Conservation (phyloP, 2,329 filamentous ascomycete genomes). For the Alternaria consortialis region DNA sequence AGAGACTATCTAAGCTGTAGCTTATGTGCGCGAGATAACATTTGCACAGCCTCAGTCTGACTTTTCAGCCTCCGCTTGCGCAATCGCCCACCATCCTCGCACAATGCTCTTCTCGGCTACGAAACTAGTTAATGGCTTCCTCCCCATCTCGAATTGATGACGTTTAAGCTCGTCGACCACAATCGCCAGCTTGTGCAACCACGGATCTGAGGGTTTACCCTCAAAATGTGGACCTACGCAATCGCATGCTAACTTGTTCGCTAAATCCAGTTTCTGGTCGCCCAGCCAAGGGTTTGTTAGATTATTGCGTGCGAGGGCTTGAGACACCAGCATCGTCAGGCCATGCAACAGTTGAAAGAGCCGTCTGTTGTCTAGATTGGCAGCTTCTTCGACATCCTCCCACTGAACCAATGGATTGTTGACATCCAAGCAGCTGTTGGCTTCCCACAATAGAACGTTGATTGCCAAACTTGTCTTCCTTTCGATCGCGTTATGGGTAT, state of each 20-base stretch:
- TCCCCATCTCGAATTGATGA: slow-evolving; percentile 12
- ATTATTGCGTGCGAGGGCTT: slow-evolving; percentile 4
- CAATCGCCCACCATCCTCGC: slow-evolving; percentile 8
- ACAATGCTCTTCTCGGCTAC: slow-evolving; percentile 10
- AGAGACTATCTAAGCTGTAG: background rate
- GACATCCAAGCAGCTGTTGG: slow-evolving; percentile 1
- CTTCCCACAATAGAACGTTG: slow-evolving; percentile 6
- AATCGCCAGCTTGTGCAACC: slow-evolving; percentile 5
- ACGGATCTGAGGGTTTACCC: background rate
- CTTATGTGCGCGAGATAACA: background rate
- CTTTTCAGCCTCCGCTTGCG: slow-evolving; percentile 2
- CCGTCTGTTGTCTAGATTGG: background rate
- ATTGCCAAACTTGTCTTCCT: slow-evolving; percentile 2
- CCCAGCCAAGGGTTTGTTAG: background rate
- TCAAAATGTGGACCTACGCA: slow-evolving; percentile 2
- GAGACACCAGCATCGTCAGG: slow-evolving; percentile 8
- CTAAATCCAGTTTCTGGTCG: background rate
- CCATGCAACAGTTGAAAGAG: slow-evolving; percentile 7
- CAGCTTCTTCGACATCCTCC: slow-evolving; percentile 6
- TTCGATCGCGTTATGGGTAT: background rate
- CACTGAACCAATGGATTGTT: slow-evolving; percentile 4
- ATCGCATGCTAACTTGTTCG: background rate
- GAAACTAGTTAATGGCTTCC: slow-evolving; percentile 4
- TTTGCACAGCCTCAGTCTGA: background rate
- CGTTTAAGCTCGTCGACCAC: slow-evolving; percentile 7